phyloP scores from a whole-genome alignment of 73 alveolate genomes.

The Paramecium primaurelia region DNA sequence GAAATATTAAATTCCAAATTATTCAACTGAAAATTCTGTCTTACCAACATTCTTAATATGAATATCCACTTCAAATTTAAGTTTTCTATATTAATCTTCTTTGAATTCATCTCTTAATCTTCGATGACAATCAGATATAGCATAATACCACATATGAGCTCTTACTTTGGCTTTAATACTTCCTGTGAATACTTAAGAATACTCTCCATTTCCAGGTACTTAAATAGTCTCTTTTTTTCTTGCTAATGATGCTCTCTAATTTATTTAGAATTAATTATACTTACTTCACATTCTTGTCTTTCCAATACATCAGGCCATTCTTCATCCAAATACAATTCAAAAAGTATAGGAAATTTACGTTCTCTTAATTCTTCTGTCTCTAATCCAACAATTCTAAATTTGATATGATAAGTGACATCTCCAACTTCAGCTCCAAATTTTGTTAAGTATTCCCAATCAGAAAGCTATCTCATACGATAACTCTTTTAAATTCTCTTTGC shows the following conservation, averaged over 20 bases:
- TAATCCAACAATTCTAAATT: constrained; percentile 16
- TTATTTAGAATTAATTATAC: neutral
- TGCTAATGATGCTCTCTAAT: neutral
- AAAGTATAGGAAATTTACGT: neutral
- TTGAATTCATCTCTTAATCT: neutral
- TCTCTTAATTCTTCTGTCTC: neutral
- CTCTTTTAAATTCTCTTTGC: neutral
- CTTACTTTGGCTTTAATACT: neutral
- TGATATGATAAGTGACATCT: neutral
- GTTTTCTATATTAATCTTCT: neutral
- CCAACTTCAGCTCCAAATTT: constrained; percentile 58
- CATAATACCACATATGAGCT: constrained; percentile 62
- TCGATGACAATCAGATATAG: constrained; percentile 50
- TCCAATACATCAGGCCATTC: constrained; percentile 54
- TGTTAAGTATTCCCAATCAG: constrained; percentile 54
- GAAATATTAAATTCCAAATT: constrained; percentile 30
- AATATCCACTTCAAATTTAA: constrained; percentile 35
- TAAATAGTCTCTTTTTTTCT: neutral
- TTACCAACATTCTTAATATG: constrained; percentile 25
- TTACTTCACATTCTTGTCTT: constrained; percentile 46
- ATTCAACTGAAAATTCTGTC: constrained; percentile 59
- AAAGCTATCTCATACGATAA: neutral
- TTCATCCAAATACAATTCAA: constrained; percentile 54
- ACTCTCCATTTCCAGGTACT: constrained; percentile 58
- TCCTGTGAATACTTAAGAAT: constrained; percentile 34